Percentiles rank a stretch among this genome's conserved stretches.
Evolutionary conservation across 2,329 filamentous ascomycete species (phyloP).

Genomic region (Cordyceps pruinosa): DNA sequence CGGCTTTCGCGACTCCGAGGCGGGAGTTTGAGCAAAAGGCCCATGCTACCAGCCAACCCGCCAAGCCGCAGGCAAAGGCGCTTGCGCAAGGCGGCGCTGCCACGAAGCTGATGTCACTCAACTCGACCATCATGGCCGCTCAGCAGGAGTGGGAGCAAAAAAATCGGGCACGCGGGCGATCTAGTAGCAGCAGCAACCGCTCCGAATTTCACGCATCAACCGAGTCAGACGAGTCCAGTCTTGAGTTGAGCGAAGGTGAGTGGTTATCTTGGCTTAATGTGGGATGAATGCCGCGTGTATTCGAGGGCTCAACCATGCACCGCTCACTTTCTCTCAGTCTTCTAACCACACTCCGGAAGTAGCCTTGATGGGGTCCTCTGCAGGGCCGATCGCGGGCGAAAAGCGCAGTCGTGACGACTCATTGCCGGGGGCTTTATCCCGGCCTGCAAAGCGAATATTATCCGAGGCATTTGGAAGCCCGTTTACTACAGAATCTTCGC

Average conservation of each 20-base stretch:
- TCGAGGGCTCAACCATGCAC: not conserved
- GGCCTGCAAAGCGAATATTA: not conserved
- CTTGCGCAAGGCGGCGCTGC: not conserved
- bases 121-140: conserved; percentile 21
- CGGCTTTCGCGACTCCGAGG: too few relatives aligned
- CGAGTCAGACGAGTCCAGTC: not conserved
- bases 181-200: not conserved
- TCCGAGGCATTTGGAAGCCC: not conserved
- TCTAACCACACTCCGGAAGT: not conserved
- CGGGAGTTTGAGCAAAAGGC: too few relatives aligned
- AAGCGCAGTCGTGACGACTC: not conserved
- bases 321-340: not conserved
- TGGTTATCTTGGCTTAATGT: not conserved
- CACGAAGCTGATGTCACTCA: conserved; percentile 6
- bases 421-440: not conserved
- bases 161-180: not conserved
- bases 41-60: too few relatives aligned
- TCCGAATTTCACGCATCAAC: not conserved
- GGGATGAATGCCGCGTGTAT: not conserved
- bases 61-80: too few relatives aligned
- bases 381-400: not conserved
- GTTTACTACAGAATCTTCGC: not conserved
- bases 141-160: conserved; percentile 25
- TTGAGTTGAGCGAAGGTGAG: not conserved
- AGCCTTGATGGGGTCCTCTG: not conserved